Base-by-base conservation (phyloP, 768 basidiomycete genomes). In the Podaxis carcinomalis region DNA sequence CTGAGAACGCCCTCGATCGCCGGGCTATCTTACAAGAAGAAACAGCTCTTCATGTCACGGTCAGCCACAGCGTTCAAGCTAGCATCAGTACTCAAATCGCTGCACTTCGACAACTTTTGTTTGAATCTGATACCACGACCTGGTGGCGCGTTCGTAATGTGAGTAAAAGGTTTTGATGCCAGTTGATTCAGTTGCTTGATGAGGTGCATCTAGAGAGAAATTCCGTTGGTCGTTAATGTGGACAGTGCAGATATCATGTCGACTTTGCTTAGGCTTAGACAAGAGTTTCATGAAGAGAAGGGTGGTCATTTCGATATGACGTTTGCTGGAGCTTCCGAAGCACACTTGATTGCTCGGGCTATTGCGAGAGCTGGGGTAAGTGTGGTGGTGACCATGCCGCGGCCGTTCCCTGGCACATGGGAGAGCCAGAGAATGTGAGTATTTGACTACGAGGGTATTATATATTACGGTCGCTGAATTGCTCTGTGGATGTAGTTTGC, bases 171-270 rank as follows among this genome's bases (percentile, higher is more conserved):
- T 23, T 53, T 56, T 16, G 28, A 56, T 42, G 19, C 1, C 46
- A 57, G 58, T 51, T 19, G 16, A 44, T 19, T 19, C 6, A n/a
- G 0, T 50, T 46, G 58, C 36, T 21, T 32, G 73, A 71, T 32
- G 73, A 71, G 72, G 51, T 51, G 14, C 16, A 5, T 32, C 9
- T 58, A 88, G 80, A 88, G 89, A 11, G 63, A 73, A 19, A 68
- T 87, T 0, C 83, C 88, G 0, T 74, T 95, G 16, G 89, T 92
- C 1, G 71, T 93, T 19, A 73, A 81, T 1, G 86, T 85, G 13
- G 77, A 87, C 60, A 89, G 80, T 65, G 90, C 89, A 7, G 92
- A 94, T 69, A 78, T 87, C 55, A 93, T 94, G 68, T 84, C 89
- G 0, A 81, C 84, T 0, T 72, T 94, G 13, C 73, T 95, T 42